Base-by-base conservation (phyloP, 2,329 filamentous ascomycete species). In the Gaeumannomyces tritici region DNA sequence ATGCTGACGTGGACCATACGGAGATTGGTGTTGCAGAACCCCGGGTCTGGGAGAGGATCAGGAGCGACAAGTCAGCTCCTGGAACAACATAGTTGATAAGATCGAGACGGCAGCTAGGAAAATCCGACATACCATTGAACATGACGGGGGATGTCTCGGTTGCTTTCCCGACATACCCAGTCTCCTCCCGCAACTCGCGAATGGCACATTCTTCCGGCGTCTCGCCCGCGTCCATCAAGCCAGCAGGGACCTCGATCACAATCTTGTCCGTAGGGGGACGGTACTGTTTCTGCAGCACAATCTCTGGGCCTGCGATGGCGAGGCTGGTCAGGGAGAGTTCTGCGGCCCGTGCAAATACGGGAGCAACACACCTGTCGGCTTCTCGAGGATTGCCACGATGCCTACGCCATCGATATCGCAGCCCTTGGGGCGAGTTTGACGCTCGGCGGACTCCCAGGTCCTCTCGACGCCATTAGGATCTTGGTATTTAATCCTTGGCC, bases 1-100 rank as follows among this genome's bases (percentile, higher is more conserved):
- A 93, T 83, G 1, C 79, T 82, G 55, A 93, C 84, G 70, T 93
- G 89, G 18, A 93, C 85, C 81, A 89, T 87, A 62, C 81, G 80
- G 55, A 87, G 74, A 68, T 87, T 89, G 6, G 85, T 88, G 70
- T 86, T 88, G 72, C 83, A 87, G 71, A 88, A 86, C 13, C 84
- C 84, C 4, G 84, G 83, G 69, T 87, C 80, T 80, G 63, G 15
- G n/a, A 35, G 9, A 7, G 7, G 15, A 2, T 18, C n/a, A 62
- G 27, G 1, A 15, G 29, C 4, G 1, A 35, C 11, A 2, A 13
- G 12, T 35, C 33, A 35, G 33, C 12, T 2, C 11, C n/a, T n/a
- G n/a, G 5, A 15, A 35, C 12, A 35, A 35, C 33, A 29, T 29
- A 4, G 29, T 8, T n/a, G 9, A 9, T 33, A 12, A 11, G 8